Evolutionary conservation across 164 flowering plant species (phyloP).

Genomic region (Macadamia tetraphylla): DNA sequence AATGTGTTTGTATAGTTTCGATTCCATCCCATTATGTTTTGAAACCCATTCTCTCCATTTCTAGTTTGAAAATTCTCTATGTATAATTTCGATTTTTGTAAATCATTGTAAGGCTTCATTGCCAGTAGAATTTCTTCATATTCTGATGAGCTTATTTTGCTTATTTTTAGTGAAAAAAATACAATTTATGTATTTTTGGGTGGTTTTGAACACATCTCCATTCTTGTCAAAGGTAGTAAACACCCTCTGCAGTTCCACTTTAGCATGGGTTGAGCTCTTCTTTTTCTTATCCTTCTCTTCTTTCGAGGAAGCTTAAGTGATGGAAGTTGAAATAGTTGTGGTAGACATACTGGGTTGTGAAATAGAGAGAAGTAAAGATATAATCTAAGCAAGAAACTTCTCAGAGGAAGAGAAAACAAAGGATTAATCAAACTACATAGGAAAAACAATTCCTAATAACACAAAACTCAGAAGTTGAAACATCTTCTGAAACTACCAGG

Average conservation of each 20-base stretch:
- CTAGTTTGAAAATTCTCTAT: too few species aligned
- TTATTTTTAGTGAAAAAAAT: too few species aligned
- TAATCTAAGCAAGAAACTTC: conserved; percentile 24
- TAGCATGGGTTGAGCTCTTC: conserved; percentile 1
- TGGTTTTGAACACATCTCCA: conserved; percentile 68
- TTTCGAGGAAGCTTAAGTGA: too few species aligned
- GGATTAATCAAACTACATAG: conserved; percentile 28
- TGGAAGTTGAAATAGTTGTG: background rate
- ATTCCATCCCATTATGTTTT: too few species aligned
- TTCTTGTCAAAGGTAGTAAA: conserved; percentile 79
- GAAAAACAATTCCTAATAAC: conserved; percentile 23
- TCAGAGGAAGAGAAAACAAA: conserved; percentile 21
- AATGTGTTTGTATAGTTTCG: too few species aligned
- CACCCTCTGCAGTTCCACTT: conserved; percentile 39
- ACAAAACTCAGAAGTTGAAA: conserved; percentile 2
- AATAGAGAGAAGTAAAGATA: conserved; percentile 8
- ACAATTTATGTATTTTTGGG: conserved; percentile 31
- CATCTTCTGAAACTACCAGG: conserved; percentile 1
- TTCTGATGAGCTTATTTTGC: too few species aligned
- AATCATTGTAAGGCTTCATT: too few species aligned
- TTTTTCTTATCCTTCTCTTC: background rate
- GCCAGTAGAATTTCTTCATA: too few species aligned
- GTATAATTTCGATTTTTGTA: too few species aligned
- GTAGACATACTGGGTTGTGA: background rate
- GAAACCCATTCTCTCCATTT: too few species aligned